phyloP scores from a whole-genome alignment of 306 rosid species.

The Carpinus fangiana region DNA sequence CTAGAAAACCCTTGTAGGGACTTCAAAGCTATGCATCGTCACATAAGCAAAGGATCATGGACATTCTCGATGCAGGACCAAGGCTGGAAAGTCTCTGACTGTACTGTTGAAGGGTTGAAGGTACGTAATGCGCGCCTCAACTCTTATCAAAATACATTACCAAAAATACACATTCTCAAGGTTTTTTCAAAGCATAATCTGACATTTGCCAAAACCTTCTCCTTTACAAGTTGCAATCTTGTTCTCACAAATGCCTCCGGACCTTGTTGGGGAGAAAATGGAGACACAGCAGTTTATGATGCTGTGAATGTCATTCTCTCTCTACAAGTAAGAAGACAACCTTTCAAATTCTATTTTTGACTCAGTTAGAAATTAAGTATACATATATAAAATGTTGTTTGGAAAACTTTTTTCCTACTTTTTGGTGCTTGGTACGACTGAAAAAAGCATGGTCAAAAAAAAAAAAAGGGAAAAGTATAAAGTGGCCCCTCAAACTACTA shows the following conservation, averaged over 20 bases:
- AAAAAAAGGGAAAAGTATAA: no score
- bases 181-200: background rate
- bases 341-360: background rate
- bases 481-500: no score
- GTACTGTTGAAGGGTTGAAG: constrained; percentile 51
- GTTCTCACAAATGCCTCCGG: constrained; percentile 46
- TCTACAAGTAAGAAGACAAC: no score
- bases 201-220: background rate
- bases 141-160: no score
- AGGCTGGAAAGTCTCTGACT: constrained; percentile 65
- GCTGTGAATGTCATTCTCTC: constrained; percentile 56
- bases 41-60: constrained; percentile 58
- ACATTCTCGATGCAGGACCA: constrained; percentile 46
- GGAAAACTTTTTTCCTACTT: no score
- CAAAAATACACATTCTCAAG: no score
- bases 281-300: constrained; percentile 34
- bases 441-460: no score
- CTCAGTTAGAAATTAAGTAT: background rate
- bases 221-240: constrained; percentile 41
- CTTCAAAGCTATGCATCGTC: constrained; percentile 44
- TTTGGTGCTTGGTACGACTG: no score
- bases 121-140: no score
- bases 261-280: constrained; percentile 29
- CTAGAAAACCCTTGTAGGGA: constrained; percentile 40
- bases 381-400: no score